Evolutionary conservation across 2,329 filamentous ascomycete species (phyloP).

Genomic region (Coniella lustricola): DNA sequence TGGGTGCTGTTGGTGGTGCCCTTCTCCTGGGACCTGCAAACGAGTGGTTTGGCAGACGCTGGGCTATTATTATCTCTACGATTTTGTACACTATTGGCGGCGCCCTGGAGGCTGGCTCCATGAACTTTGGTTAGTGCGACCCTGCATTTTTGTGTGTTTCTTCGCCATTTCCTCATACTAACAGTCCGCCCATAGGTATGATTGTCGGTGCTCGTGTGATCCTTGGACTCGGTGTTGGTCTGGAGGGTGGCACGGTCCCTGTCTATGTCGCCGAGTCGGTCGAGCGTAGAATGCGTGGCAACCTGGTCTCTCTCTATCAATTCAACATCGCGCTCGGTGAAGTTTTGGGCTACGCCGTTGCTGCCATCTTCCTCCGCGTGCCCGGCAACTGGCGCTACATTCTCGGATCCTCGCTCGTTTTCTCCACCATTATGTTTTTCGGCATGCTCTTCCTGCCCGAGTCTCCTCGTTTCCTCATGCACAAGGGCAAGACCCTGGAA

Average conservation of each 20-base stretch:
- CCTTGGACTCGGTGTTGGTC: conserved; percentile 62
- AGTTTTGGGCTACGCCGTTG: conserved; percentile 65
- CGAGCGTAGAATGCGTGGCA: conserved; percentile 59
- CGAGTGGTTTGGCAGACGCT: conserved; percentile 59
- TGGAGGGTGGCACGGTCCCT: conserved; percentile 67
- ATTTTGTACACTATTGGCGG: conserved; percentile 65
- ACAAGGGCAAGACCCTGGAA: conserved; percentile 53
- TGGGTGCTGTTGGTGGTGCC: conserved; percentile 65
- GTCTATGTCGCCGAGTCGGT: conserved; percentile 71
- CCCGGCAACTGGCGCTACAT: conserved; percentile 67
- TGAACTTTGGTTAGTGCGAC: conserved; percentile 52
- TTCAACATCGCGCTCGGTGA: conserved; percentile 71
- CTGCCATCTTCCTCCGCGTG: conserved; percentile 65
- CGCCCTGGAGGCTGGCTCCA: conserved; percentile 59
- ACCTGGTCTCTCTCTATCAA: conserved; percentile 67
- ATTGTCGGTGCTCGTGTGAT: conserved; percentile 62
- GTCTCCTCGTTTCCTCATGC: conserved; percentile 61
- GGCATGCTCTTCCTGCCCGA: conserved; percentile 70
- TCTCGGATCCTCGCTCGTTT: conserved; percentile 63
- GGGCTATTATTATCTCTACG: conserved; percentile 63
- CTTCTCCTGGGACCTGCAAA: conserved; percentile 60
- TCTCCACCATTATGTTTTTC: conserved; percentile 54
- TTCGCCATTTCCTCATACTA: too few species aligned
- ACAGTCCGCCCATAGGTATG: conserved; percentile 41
- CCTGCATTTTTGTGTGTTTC: too few species aligned